Percentiles rank a stretch among this genome's conserved stretches.
These are phyloP conservation scores for Aquanectria penicillioides DNA, from an alignment of 2,329 filamentous ascomycete species.

Conservation along the genomic window DNA sequence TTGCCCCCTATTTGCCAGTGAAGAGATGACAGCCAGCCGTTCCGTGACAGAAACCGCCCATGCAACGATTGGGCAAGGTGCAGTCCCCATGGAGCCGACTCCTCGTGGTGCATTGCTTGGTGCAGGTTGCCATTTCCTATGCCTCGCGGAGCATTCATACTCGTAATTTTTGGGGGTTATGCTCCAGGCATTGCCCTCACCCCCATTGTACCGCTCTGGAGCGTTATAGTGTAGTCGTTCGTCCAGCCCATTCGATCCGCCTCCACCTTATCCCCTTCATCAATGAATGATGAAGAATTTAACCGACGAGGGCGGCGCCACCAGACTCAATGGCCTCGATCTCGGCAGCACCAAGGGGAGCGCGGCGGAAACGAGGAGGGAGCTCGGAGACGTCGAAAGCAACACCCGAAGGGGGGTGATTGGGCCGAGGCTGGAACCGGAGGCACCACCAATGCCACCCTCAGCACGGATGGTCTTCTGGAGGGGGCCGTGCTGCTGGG, in stretches of 20 bases:
- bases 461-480: constrained; percentile 62
- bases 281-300: constrained; percentile 34
- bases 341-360: constrained; percentile 79
- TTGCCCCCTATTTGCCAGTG: constrained; percentile 27
- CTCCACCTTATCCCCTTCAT: constrained; percentile 35
- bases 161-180: constrained; percentile 26
- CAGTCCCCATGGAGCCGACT: constrained; percentile 17
- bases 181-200: constrained; percentile 31
- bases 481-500: constrained; percentile 81
- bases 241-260: constrained; percentile 29
- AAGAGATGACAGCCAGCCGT: constrained; percentile 19
- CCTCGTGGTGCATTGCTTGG: constrained; percentile 20
- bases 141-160: constrained; percentile 33
- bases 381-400: constrained; percentile 92
- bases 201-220: constrained; percentile 25
- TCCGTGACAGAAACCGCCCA: constrained; percentile 3
- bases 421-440: constrained; percentile 78
- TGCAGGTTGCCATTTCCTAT: constrained; percentile 21
- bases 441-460: constrained; percentile 65
- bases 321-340: constrained; percentile 97
- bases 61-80: constrained; percentile 16
- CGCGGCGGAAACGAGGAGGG: constrained; percentile 82
- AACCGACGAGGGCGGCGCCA: constrained; percentile 72
- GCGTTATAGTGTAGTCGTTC: constrained; percentile 31
- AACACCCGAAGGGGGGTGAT: constrained; percentile 76